Evolutionary conservation across 2,329 filamentous ascomycete genomes (phyloP), one percentile per base, ranked within the genome.

Genomic region (Paracamarosporium sp.): DNA sequence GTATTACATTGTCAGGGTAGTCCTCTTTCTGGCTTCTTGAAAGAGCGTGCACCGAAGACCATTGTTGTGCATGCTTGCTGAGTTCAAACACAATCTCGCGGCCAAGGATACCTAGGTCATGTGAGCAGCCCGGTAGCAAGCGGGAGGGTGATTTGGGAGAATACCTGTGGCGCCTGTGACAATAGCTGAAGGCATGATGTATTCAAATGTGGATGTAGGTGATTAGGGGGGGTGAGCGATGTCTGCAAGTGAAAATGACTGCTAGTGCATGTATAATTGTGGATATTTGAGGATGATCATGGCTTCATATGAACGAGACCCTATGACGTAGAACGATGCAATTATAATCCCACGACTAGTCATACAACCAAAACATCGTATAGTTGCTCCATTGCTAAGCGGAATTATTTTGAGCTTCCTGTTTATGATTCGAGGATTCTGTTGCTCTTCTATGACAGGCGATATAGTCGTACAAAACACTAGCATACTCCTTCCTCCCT

Each of bases 61-160:
- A 80, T 64, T 71, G 63, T 43, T 72, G 53, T 11, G 67, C 56
- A 41, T 79, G 65, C 53, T 71, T 69, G 40, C 68, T 67, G 6
- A 81, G 71, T 50, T 78, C 75, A 20, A 60, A 64, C 33, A 80
- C 73, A 36, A 80, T 79, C 38, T 76, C 76, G 24, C 73, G 72
- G 33, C 79, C 78, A 9, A 74, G 70, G 36, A 80, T 79, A 55
- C 77, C 76, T 79, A 47, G 20, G 20, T 5, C 11, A 43, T 55
- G 52, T 53, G 31, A 59, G 36, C 30, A 30, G 9, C n/a, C n/a
- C 30, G 31, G 31, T 36, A 25, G 5, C 15, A 50, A 17, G 33
- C 8, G 13, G 5, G 28, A 12, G 12, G 25, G 30, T 31, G 13
- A 41, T 12, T 28, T 4, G 28, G 22, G 11, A 74, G 70, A 33